Base-by-base conservation (phyloP, 768 basidiomycete genomes). In the Pisolithus microcarpus region DNA sequence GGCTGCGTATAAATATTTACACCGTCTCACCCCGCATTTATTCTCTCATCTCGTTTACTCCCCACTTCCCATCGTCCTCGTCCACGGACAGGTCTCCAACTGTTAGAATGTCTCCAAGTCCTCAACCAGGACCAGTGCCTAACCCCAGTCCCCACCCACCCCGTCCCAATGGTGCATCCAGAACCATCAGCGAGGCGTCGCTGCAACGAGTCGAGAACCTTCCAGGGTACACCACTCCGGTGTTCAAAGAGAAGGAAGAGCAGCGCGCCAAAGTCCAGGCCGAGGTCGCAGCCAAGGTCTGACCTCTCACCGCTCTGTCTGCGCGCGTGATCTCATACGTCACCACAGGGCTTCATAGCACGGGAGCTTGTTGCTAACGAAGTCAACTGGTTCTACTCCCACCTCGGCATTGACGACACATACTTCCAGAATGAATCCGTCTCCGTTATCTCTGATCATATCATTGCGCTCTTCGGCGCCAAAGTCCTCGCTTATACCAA, bases 301-400 rank as follows among this genome's bases (percentile, higher is more conserved):
- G 58, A 44, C 40, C 49, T 4, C 26, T 62, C 49, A 53, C 6
- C 38, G 16, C 11, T 24, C 23, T 45, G 3, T 24, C 43, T 21
- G 45, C 31, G 3, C 34, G 34, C 23, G 18, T 52, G 43, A 55
- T 58, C 56, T 37, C 45, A 46, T 52, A 34, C 34, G 34, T 49
- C 55, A 47, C 44, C 37, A 16, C 55, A 89, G 85, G 96, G 95
- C 42, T 99, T 99, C 74, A 83, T 99, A 57, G 94, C 96, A 1
- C 81, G 78, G 51, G 85, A 92, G 61, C 81, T 98, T 55, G 87
- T 95, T 57, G 70, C 75, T 53, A 81, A 83, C 66, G 95, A 99
- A 69, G 91, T 98, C 61, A 80, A 85, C 66, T 99, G 94, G 94
- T 98, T 96, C 79, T 98, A 97, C 77, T 73, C 83, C 24, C 76